Evolutionary conservation across 129 eudicot species (phyloP).

Genomic region (Dittrichia graveolens): DNA sequence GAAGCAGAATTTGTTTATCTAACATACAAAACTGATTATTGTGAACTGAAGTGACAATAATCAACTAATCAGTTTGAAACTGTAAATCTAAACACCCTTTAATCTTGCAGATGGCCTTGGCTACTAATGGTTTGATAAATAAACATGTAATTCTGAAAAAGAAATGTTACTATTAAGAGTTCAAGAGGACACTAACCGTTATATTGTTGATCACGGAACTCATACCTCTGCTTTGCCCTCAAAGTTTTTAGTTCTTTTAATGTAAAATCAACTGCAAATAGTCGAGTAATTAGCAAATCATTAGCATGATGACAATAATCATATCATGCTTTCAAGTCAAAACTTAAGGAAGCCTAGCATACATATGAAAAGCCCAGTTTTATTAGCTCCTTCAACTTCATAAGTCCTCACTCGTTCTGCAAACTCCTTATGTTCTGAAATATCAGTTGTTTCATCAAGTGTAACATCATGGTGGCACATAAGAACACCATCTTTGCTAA

Average conservation of each 20-base stretch:
- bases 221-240: constrained; percentile 68
- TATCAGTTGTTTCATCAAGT: constrained; percentile 72
- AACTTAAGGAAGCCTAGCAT: constrained; percentile 10
- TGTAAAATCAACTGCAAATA: constrained; percentile 83
- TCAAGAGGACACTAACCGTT: constrained; percentile 56
- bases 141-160: not conserved
- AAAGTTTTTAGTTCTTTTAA: constrained; percentile 70
- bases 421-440: constrained; percentile 67
- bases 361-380: constrained; percentile 47
- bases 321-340: not conserved
- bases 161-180: not conserved
- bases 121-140: not conserved
- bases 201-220: constrained; percentile 81
- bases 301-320: not conserved
- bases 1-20: not conserved
- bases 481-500: constrained; percentile 87
- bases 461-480: constrained; percentile 81
- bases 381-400: constrained; percentile 71
- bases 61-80: not conserved
- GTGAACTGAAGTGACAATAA: not conserved
- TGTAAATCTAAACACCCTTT: not conserved
- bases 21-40: not conserved
- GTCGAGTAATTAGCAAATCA: constrained; percentile 7
- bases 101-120: not conserved
- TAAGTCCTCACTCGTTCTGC: constrained; percentile 65